Conservation (phyloP, 31 red algal genomes). For the Pterothamnion heteromorphum region DNA sequence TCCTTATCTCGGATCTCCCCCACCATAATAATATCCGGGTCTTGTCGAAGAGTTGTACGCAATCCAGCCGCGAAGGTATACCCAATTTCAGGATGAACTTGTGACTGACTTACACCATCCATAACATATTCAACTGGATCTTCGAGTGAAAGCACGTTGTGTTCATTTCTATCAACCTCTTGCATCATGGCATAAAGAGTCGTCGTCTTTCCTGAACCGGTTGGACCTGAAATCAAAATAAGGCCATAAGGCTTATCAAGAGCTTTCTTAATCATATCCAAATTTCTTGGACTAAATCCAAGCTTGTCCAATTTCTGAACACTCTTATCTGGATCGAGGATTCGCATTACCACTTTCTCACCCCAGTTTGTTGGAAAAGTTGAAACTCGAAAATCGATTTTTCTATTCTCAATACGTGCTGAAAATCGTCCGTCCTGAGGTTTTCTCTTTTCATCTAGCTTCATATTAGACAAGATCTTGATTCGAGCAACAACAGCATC, state of each 20-base stretch:
- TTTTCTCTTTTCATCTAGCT: neutral
- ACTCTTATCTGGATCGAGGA: neutral
- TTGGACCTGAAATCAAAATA: conserved; percentile 26
- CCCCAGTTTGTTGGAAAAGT: neutral
- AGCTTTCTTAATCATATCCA: conserved; percentile 13
- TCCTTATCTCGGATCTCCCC: conserved; percentile 28
- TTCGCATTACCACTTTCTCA: neutral
- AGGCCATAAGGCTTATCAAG: neutral
- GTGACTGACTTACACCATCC: neutral
- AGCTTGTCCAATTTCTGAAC: neutral
- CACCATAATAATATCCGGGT: conserved; percentile 32
- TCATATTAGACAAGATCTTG: neutral
- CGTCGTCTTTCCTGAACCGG: conserved; percentile 31
- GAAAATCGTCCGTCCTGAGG: conserved; percentile 1
- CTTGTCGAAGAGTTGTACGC: neutral
- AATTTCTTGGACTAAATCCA: neutral
- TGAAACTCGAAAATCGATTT: conserved; percentile 6
- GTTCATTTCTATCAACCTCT: neutral
- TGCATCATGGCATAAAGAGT: neutral
- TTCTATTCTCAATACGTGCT: neutral
- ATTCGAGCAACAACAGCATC: neutral
- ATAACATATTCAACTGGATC: conserved; percentile 20
- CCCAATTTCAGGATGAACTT: neutral
- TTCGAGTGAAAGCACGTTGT: conserved; percentile 11
- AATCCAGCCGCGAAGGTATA: conserved; percentile 11